phyloP scores from a whole-genome alignment of 306 rosid species.

The Dicorynia guianensis region DNA sequence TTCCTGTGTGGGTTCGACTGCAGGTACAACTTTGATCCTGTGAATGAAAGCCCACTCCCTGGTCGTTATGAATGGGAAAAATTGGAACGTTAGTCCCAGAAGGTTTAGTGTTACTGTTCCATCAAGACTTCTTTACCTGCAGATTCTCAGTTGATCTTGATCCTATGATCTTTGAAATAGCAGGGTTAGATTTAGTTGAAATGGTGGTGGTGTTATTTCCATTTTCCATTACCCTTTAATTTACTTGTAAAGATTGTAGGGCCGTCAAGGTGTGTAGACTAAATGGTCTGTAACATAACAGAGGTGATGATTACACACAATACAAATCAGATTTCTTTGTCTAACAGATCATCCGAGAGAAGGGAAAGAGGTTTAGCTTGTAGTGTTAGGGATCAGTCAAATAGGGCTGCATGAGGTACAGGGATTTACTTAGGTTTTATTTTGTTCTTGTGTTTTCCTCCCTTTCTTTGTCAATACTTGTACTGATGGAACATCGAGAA shows the following conservation, averaged over 20 bases:
- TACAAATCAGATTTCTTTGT: conserved; percentile 79
- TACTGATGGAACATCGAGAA: conserved; percentile 73
- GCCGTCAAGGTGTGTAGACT: conserved; percentile 72
- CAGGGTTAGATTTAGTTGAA: conserved; percentile 72
- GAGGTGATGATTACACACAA: conserved; percentile 75
- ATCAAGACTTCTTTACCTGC: conserved; percentile 55
- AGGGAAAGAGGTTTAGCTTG: conserved; percentile 52
- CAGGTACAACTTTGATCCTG: conserved; percentile 97
- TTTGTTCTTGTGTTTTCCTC: conserved; percentile 66
- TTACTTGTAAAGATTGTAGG: conserved; percentile 97
- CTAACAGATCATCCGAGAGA: conserved; percentile 80
- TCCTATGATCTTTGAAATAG: conserved; percentile 48
- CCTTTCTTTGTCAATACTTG: conserved; percentile 80
- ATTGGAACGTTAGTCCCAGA: conserved; percentile 52
- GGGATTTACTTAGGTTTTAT: conserved; percentile 61
- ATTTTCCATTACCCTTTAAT: conserved; percentile 76
- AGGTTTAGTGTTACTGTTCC: conserved; percentile 46
- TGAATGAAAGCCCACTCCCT: conserved; percentile 78
- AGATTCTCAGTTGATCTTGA: conserved; percentile 48
- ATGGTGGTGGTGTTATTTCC: conserved; percentile 89
- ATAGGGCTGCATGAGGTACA: conserved; percentile 78
- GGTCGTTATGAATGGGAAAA: conserved; percentile 93
- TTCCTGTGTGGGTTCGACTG: conserved; percentile 43
- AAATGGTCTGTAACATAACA: conserved; percentile 84
- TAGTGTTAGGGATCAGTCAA: conserved; percentile 60